Base-by-base conservation (phyloP, 139 green algal species). In the Microglena sp. region DNA sequence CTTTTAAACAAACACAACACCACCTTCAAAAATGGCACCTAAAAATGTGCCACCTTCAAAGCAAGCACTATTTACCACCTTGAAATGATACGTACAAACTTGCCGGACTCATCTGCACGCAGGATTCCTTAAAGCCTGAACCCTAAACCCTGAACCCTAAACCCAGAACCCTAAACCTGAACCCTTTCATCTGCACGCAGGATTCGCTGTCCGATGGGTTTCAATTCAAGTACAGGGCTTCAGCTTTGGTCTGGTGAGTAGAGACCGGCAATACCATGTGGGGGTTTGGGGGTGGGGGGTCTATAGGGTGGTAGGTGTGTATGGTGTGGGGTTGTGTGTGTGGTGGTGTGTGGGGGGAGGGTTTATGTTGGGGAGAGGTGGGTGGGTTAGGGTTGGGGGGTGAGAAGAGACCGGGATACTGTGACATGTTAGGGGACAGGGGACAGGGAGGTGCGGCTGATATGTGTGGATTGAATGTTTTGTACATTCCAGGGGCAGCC, bases 171-270 rank as follows among this genome's bases (percentile, higher is more conserved):
- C 50, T 6, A n/a, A 32, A 59, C 6, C 15, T 26, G 50, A 59
- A 59, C 15, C 15, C 88, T 55, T 91, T 83, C 32, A 36, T n/a
- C 33, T 80, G 72, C 44, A 96, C 76, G 27, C 65, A 75, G 76
- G 77, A n/a, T 90, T 81, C 74, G 71, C 66, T 15, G 67, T 68
- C 7, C 24, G 65, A 56, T 63, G 91, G 86, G 70, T 97, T 88
- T n/a, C n/a, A n/a, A n/a, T n/a, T n/a, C n/a, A n/a, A n/a, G n/a
- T n/a, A n/a, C n/a, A n/a, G n/a, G n/a, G 4, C 35, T 40, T 3
- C 68, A 46, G 35, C 96, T 84, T 27, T 78, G 83, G 53, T 95
- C 87, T 34, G 97, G 77, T 54, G 88, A 88, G n/a, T 60, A 70
- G 64, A 90, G 33, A 2, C 82, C 91, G 8, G 66, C n/a, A n/a